phyloP scores from a whole-genome alignment of 2,329 filamentous ascomycete genomes.

The Orbilia ellipsospora region DNA sequence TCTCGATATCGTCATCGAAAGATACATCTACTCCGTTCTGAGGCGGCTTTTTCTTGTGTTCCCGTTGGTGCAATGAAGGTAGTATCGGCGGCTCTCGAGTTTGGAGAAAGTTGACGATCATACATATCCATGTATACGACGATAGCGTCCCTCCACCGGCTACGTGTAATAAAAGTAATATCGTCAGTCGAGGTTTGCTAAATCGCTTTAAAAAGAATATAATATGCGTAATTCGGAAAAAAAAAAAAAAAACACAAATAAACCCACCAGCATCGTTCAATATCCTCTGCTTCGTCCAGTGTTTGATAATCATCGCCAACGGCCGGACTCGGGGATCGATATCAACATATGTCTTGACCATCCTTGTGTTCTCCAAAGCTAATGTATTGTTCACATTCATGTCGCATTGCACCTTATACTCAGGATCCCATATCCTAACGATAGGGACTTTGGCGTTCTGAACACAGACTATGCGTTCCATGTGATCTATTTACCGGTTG shows the following conservation, averaged over 20 bases:
- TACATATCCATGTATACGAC: constrained; percentile 99
- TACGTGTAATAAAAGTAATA: constrained; percentile 62
- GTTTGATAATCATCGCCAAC: constrained; percentile 94
- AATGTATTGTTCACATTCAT: constrained; percentile 99
- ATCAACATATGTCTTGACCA: constrained; percentile 97
- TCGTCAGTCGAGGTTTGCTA: constrained; percentile 11
- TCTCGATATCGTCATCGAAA: constrained; percentile 87
- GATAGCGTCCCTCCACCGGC: constrained; percentile 93
- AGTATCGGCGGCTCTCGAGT: constrained; percentile 84
- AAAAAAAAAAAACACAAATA: neutral
- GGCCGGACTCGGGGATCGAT: constrained; percentile 90
- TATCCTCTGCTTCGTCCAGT: constrained; percentile 93
- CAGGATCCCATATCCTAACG: constrained; percentile 98
- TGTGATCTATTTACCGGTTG: constrained; percentile 74
- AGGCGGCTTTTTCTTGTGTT: constrained; percentile 71
- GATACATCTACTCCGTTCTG: constrained; percentile 75
- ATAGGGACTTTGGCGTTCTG: constrained; percentile 96
- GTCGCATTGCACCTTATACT: constrained; percentile 87
- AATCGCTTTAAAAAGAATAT: neutral
- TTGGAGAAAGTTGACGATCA: constrained; percentile 96
- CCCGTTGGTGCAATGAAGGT: constrained; percentile 82
- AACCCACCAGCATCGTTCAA: constrained; percentile 93
- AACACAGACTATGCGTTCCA: constrained; percentile 96
- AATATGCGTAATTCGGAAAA: neutral
- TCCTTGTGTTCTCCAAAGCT: constrained; percentile 93